A percentile compares a stretch with the other conserved stretches of the same genome.
Conservation (phyloP, 2,329 filamentous ascomycete genomes). For the Monosporascus sp. region DNA sequence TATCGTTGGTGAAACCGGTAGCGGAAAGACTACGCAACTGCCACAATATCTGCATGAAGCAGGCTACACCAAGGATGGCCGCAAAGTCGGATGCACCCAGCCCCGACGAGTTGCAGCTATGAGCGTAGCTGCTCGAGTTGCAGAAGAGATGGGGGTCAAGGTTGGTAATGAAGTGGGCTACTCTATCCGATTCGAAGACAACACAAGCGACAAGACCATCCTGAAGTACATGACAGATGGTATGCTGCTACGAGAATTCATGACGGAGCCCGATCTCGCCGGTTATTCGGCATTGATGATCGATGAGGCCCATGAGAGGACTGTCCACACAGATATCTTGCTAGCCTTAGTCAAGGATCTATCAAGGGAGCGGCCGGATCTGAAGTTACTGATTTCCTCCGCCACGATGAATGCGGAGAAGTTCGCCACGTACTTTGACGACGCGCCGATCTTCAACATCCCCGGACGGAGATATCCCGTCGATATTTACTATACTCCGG, state of each 20-base stretch:
- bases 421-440: slow-evolving; percentile 87
- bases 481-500: slow-evolving; percentile 83
- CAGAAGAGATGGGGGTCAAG: slow-evolving; percentile 87
- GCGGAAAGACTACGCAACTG: slow-evolving; percentile 91
- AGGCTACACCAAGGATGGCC: slow-evolving; percentile 76
- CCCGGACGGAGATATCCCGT: slow-evolving; percentile 86
- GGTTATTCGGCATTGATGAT: slow-evolving; percentile 90
- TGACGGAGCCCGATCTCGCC: slow-evolving; percentile 79
- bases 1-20: slow-evolving; percentile 90
- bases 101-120: slow-evolving; percentile 93
- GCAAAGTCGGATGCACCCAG: slow-evolving; percentile 90
- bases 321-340: slow-evolving; percentile 84
- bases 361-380: slow-evolving; percentile 71
- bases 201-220: slow-evolving; percentile 83
- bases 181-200: slow-evolving; percentile 90
- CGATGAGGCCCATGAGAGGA: slow-evolving; percentile 94
- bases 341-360: slow-evolving; percentile 87
- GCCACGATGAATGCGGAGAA: slow-evolving; percentile 93
- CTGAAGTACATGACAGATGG: slow-evolving; percentile 98
- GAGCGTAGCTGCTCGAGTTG: slow-evolving; percentile 93
- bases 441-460: slow-evolving; percentile 90
- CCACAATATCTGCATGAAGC: slow-evolving; percentile 92
- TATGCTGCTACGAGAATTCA: slow-evolving; percentile 84
- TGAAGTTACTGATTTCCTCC: slow-evolving; percentile 88
- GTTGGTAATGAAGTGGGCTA: slow-evolving; percentile 92